Base-by-base conservation (phyloP, 1,284 basidiomycete species). In the Porodaedalea pini region DNA sequence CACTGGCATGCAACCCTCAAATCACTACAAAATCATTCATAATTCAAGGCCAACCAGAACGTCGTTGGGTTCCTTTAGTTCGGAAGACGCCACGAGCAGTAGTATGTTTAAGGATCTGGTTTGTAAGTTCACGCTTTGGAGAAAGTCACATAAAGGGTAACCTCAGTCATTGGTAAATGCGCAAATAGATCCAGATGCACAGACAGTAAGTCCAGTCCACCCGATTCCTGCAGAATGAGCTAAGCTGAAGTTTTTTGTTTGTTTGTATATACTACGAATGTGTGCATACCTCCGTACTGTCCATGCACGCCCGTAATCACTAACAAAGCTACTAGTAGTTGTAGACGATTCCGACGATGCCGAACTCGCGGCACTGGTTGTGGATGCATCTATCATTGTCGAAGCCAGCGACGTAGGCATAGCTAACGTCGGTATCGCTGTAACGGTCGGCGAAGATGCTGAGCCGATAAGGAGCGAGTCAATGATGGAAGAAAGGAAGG, bases 231-330 rank as follows among this genome's bases (percentile, higher is more conserved):
- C 7, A 40, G 10, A 19, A 29, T 4, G 13, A 7, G 17, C 13
- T 31, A 43, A 43, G 21, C 27, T 39, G 8, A 44, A 4, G 19
- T 32, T 6, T 41, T 5, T 39, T 8, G 23, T 11, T 41, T 10
- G 27, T 4, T 2, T 10, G 11, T 13, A 25, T 25, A 2, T 17
- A 11, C 4, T 17, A 11, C 7, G 11, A 41, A 17, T 11, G 10
- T 36, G 4, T 17, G 17, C 48, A 15, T 6, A 69, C 76, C 77
- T 63, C 79, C 78, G 55, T 78, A 81, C 63, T 81, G 78, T 29
- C 72, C 77, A 54, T 71, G 80, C 13, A 69, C 74, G 21, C 19
- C n/a, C n/a, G n/a, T n/a, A n/a, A n/a, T n/a, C n/a, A n/a, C n/a
- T n/a, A n/a, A n/a, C n/a, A n/a, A n/a, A n/a, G n/a, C n/a, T n/a